Percentiles rank a stretch among this genome's conserved stretches.
Evolutionary conservation across 1,139 yeast genomes (phyloP).

Genomic region (Blastobotrys niveus): DNA sequence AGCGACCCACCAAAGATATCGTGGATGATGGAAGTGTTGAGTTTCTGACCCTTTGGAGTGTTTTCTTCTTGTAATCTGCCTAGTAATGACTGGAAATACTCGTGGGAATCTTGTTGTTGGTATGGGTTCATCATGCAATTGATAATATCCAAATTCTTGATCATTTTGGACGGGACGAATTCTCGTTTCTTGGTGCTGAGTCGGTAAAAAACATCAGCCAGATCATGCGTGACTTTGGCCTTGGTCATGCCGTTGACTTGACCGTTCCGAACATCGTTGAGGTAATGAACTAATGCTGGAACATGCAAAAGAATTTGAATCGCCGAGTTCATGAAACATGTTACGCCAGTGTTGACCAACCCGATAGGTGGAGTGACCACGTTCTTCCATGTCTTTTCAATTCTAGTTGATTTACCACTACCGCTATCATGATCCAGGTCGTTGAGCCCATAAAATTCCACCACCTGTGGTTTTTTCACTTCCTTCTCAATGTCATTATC

Average conservation of each 20-base stretch:
- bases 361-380: constrained; percentile 66
- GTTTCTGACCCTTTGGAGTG: constrained; percentile 79
- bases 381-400: constrained; percentile 56
- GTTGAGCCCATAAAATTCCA: constrained; percentile 27
- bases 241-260: constrained; percentile 33
- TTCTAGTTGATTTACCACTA: constrained; percentile 35
- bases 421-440: constrained; percentile 31
- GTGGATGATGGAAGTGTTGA: constrained; percentile 75
- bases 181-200: constrained; percentile 41
- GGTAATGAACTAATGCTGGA: constrained; percentile 84
- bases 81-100: constrained; percentile 86
- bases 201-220: constrained; percentile 65
- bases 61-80: constrained; percentile 86
- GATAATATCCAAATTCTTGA: constrained; percentile 70
- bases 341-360: constrained; percentile 83
- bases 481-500: too few relatives aligned
- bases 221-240: constrained; percentile 59
- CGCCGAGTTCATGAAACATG: constrained; percentile 95
- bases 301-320: constrained; percentile 84
- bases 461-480: too few relatives aligned
- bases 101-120: constrained; percentile 98
- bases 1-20: constrained; percentile 91
- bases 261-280: constrained; percentile 56
- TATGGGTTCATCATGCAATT: constrained; percentile 95
- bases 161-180: constrained; percentile 57